Conservation (phyloP, 495 filamentous ascomycete species). For the Apodospora peruviana region DNA sequence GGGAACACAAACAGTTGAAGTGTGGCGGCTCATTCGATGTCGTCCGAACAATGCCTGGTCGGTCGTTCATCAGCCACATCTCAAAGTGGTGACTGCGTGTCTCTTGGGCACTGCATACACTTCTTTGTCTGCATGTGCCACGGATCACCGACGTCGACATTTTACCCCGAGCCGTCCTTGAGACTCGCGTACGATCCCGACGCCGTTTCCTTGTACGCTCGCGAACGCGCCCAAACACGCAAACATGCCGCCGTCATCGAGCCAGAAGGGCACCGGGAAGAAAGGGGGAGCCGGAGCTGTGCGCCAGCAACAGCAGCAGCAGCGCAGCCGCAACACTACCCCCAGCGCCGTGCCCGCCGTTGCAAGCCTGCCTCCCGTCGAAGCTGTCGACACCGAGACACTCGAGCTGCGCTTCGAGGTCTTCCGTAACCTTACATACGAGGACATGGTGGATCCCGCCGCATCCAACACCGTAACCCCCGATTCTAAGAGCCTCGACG, state of each 20-base stretch:
- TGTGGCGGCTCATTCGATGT: too few relatives aligned
- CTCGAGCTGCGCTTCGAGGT: conserved; percentile 51
- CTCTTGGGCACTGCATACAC: too few relatives aligned
- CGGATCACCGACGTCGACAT: too few relatives aligned
- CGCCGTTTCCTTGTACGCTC: too few relatives aligned
- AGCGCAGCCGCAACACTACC: conserved; percentile 81
- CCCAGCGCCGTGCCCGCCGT: conserved; percentile 56
- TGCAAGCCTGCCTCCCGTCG: conserved; percentile 45
- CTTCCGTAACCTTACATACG: conserved; percentile 55
- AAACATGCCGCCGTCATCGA: conserved; percentile 45
- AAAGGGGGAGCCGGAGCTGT: conserved; percentile 58
- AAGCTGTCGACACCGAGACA: conserved; percentile 58
- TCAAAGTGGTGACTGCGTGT: too few relatives aligned
- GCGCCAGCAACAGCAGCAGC: conserved; percentile 40
- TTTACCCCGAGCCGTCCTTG: too few relatives aligned
- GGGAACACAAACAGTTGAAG: too few relatives aligned
- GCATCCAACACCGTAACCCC: conserved; percentile 62
- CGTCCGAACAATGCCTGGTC: too few relatives aligned
- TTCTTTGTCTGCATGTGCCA: too few relatives aligned
- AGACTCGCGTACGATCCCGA: too few relatives aligned
- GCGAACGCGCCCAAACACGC: neutral
- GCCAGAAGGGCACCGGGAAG: conserved; percentile 74
- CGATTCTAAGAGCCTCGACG: conserved; percentile 66
- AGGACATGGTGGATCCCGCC: conserved; percentile 63
- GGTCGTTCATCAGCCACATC: too few relatives aligned